Evolutionary conservation across 2,329 filamentous ascomycete species (phyloP).

Genomic region (Talaromyces marneffei): DNA sequence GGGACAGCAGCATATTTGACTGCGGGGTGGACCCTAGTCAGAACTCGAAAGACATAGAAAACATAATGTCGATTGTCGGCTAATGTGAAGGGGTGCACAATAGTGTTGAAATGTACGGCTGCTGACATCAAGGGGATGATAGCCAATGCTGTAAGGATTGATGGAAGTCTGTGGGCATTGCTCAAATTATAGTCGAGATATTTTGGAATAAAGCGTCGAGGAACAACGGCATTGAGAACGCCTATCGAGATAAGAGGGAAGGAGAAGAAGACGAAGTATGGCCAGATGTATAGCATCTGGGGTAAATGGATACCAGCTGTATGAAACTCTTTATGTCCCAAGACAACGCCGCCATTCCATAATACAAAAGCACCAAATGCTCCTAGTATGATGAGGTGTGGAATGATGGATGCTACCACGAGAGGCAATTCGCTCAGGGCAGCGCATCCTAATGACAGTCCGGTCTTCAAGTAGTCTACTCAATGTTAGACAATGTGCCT

Average conservation of each 20-base stretch:
- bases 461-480: conserved; percentile 45
- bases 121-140: conserved; percentile 40
- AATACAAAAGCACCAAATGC: conserved; percentile 69
- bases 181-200: conserved; percentile 31
- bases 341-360: conserved; percentile 87
- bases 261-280: conserved; percentile 84
- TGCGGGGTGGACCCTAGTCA: conserved; percentile 59
- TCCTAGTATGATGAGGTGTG: conserved; percentile 57
- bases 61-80: conserved; percentile 97
- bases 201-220: conserved; percentile 27
- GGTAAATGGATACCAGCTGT: conserved; percentile 80
- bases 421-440: conserved; percentile 41
- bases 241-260: conserved; percentile 64
- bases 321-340: conserved; percentile 93
- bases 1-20: conserved; percentile 63
- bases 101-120: conserved; percentile 74
- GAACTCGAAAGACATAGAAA: conserved; percentile 89
- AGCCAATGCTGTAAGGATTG: conserved; percentile 29
- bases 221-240: conserved; percentile 38
- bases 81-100: conserved; percentile 90
- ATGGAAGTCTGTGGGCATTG: conserved; percentile 34
- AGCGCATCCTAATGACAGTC: conserved; percentile 60
- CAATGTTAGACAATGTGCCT: conserved; percentile 21
- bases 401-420: conserved; percentile 37
- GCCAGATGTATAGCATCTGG: conserved; percentile 94